phyloP scores from a whole-genome alignment of 306 rosid genomes.

The Cucurbita argyrosperma region DNA sequence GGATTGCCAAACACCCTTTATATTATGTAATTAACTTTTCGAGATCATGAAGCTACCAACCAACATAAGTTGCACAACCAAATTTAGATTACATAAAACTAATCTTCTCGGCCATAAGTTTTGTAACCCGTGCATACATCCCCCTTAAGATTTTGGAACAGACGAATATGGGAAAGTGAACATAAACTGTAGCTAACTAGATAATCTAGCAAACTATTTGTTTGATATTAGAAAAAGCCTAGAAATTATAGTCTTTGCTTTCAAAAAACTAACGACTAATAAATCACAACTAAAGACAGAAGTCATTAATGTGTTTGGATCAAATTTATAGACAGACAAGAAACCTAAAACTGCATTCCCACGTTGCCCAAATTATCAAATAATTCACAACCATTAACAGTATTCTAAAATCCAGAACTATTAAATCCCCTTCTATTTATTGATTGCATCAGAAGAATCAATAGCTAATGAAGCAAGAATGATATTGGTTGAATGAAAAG shows the following conservation, averaged over 20 bases:
- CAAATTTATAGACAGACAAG: background rate
- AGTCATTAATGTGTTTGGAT: background rate
- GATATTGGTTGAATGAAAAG: background rate
- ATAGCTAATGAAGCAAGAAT: background rate
- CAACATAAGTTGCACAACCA: background rate
- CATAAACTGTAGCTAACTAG: background rate
- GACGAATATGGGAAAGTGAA: background rate
- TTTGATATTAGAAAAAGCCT: background rate
- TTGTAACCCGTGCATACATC: background rate
- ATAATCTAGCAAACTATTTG: background rate
- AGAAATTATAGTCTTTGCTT: background rate
- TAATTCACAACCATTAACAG: background rate
- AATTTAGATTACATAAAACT: background rate
- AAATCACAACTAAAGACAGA: background rate
- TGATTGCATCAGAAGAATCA: background rate
- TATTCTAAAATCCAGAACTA: background rate
- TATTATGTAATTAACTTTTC: background rate
- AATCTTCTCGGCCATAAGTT: background rate
- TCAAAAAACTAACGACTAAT: background rate
- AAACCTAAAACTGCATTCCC: background rate
- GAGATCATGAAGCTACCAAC: background rate
- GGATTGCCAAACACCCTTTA: background rate
- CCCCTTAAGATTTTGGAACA: background rate
- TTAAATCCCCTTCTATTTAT: background rate
- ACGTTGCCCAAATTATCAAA: background rate